A percentile compares a stretch with the other conserved stretches of the same genome.
Conservation (phyloP, 306 rosid genomes). For the Astragalus membranaceus region DNA sequence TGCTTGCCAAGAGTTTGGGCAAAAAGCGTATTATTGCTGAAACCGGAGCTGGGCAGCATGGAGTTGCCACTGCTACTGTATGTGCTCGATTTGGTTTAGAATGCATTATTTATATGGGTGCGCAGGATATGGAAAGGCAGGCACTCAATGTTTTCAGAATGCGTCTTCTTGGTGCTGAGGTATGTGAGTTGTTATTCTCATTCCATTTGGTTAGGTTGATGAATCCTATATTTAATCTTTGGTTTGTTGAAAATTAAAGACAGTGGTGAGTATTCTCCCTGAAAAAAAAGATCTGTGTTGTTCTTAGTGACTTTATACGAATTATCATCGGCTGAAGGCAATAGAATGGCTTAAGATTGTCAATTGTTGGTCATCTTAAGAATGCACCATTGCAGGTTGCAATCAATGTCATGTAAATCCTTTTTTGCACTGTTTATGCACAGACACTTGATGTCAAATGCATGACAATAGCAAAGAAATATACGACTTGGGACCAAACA, state of each 20-base stretch:
- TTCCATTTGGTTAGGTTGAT: neutral
- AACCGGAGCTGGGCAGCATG: conserved; percentile 98
- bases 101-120: conserved; percentile 93
- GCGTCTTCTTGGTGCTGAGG: conserved; percentile 99
- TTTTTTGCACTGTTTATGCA: neutral
- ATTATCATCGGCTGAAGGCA: neutral
- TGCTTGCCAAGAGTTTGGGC: conserved; percentile 84
- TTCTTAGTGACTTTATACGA: neutral
- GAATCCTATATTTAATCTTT: conserved; percentile 1
- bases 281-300: neutral
- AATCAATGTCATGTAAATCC: neutral
- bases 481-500: neutral
- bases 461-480: neutral
- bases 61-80: conserved; percentile 96
- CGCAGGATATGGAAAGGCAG: conserved; percentile 97
- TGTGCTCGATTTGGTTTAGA: conserved; percentile 91
- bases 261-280: neutral
- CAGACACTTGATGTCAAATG: neutral
- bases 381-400: neutral
- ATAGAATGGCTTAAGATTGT: neutral
- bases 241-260: neutral
- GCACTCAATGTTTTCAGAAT: conserved; percentile 93
- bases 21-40: conserved; percentile 90
- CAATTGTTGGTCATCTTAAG: neutral
- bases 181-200: conserved; percentile 26